These are phyloP conservation scores for Polygonum aviculare DNA, from an alignment of 148 eudicot species.

Conservation along the genomic window DNA sequence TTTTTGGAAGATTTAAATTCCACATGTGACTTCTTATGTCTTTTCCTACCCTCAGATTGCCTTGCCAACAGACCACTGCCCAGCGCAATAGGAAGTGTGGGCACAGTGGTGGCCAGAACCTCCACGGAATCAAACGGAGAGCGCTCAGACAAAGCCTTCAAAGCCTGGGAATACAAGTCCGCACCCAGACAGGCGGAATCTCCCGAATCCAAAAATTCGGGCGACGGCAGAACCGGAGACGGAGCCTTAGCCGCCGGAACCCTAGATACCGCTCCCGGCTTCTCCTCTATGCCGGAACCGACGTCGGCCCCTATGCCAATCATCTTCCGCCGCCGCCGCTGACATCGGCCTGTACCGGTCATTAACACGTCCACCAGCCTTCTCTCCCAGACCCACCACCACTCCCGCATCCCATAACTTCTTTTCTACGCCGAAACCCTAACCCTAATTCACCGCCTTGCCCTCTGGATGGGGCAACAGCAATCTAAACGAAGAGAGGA, in stretches of 20 bases:
- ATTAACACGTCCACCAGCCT: slow-evolving; percentile 24
- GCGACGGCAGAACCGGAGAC: slow-evolving; percentile 16
- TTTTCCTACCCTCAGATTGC: slow-evolving; percentile 53
- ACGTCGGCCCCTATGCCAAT: slow-evolving; percentile 53
- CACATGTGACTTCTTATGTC: slow-evolving; percentile 58
- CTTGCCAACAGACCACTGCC: slow-evolving; percentile 40
- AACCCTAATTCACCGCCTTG: slow-evolving; percentile 20
- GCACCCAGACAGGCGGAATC: slow-evolving; percentile 13
- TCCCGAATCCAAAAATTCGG: background rate
- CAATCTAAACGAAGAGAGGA: background rate
- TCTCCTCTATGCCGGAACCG: slow-evolving; percentile 52
- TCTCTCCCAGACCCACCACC: slow-evolving; percentile 28
- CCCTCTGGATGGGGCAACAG: background rate
- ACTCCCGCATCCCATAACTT: slow-evolving; percentile 35
- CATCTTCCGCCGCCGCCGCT: slow-evolving; percentile 51
- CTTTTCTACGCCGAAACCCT: slow-evolving; percentile 26
- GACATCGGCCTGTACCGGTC: slow-evolving; percentile 57
- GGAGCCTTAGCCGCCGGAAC: slow-evolving; percentile 22
- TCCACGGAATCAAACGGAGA: slow-evolving; percentile 80
- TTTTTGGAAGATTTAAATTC: slow-evolving; percentile 41
- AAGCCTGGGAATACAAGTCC: slow-evolving; percentile 68
- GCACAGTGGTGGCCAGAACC: slow-evolving; percentile 25
- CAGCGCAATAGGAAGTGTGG: slow-evolving; percentile 56
- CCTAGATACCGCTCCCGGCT: slow-evolving; percentile 30
- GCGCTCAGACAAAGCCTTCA: slow-evolving; percentile 53